phyloP scores from a whole-genome alignment of 108 stramenopile species.

The Schizochytrium sp. region DNA sequence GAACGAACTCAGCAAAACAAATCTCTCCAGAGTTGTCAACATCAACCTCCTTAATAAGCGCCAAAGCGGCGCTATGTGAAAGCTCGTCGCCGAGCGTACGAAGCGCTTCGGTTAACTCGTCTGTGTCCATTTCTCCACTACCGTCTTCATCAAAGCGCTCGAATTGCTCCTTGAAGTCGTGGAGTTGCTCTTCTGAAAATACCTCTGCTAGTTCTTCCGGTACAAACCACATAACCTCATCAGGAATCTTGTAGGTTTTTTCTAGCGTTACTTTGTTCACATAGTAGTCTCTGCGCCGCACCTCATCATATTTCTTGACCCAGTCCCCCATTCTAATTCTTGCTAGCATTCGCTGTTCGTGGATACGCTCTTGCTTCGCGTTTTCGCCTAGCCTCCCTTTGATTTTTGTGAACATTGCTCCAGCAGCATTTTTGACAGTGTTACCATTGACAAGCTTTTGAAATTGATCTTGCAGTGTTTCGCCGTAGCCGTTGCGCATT shows the following conservation, averaged over 20 bases:
- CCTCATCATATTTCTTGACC: conserved; percentile 48
- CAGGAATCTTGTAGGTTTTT: conserved; percentile 44
- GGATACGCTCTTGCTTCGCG: conserved; percentile 42
- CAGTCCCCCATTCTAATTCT: conserved; percentile 42
- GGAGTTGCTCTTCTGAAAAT: conserved; percentile 13
- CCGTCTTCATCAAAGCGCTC: conserved; percentile 49
- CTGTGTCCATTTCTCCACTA: conserved; percentile 46
- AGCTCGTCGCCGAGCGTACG: conserved; percentile 52
- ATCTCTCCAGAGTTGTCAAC: conserved; percentile 47
- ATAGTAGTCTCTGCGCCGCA: conserved; percentile 9
- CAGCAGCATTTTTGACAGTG: background rate
- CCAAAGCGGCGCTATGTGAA: background rate
- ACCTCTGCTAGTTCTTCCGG: conserved; percentile 7
- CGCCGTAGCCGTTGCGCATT: conserved; percentile 30
- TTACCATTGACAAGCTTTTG: background rate
- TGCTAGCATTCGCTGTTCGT: background rate
- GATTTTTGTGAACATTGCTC: conserved; percentile 1
- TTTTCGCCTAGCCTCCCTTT: conserved; percentile 24
- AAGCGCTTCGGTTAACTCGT: conserved; percentile 24
- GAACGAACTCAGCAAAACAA: conserved; percentile 56
- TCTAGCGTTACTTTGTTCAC: conserved; percentile 22
- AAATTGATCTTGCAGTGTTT: background rate
- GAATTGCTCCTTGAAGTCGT: conserved; percentile 25
- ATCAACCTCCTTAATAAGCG: conserved; percentile 59
- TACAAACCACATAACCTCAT: conserved; percentile 58